Base-by-base conservation (phyloP, 768 basidiomycete genomes). In the Zangia roseola region DNA sequence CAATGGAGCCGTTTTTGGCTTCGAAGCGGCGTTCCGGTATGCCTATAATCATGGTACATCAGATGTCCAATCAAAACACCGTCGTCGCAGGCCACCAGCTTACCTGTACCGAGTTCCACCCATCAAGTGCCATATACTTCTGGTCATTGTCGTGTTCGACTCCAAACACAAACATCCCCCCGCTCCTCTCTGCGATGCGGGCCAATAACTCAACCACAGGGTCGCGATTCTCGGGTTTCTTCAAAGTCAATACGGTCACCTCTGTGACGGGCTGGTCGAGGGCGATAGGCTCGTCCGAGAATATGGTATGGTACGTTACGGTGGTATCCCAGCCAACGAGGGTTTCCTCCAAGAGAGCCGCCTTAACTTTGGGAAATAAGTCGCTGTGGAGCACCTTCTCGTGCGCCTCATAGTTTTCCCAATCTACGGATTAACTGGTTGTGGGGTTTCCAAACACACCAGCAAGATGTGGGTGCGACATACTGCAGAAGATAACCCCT, bases 401-500 rank as follows among this genome's bases (percentile, higher is more conserved):
- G 50, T 65, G 65, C n/a, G 52, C 35, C 9, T 65, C 58, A 10
- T 44, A 52, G 31, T 12, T 63, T 10, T 65, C 65, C 65, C 65
- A 65, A 43, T 68, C 64, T 68, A 23, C 8, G 13, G 21, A 38
- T 10, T 19, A 43, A n/a, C n/a, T n/a, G n/a, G n/a, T n/a, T n/a
- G n/a, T n/a, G n/a, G n/a, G n/a, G n/a, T n/a, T 12, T 23, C 30
- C 16, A 16, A 20, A 26, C 10, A n/a, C n/a, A n/a, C n/a, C n/a
- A n/a, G 20, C 4, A 17, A n/a, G 21, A 7, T 30, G 14, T 31
- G 6, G 8, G 10, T 23, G 31, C 10, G 31, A 31, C 31, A 6
- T 31, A 31, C 31, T 6, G 31, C 31, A 4, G 5, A 31, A 9
- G 14, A 31, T 31, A 31, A 14, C 2, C 31, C 31, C 31, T 5